Evolutionary conservation across 2,329 filamentous ascomycete genomes (phyloP).

Genomic region (Grosmannia serpens): DNA sequence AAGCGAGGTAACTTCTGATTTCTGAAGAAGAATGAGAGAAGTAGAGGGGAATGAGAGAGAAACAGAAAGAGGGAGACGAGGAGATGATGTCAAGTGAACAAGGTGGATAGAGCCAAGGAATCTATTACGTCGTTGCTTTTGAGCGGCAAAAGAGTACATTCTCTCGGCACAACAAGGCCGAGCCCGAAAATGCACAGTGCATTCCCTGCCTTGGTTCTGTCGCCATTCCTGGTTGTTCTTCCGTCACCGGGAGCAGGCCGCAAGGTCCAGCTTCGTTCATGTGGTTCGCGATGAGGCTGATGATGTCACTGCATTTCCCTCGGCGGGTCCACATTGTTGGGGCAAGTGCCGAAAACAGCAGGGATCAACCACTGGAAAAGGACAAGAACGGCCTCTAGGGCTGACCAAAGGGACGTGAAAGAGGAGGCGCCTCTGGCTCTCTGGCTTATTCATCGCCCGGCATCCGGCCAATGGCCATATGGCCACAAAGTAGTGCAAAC

Average conservation of each 20-base stretch:
- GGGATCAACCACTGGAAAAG: not conserved
- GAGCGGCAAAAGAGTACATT: not conserved
- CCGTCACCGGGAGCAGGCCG: not conserved
- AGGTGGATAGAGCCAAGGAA: not conserved
- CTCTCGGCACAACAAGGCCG: not conserved
- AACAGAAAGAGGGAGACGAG: not conserved
- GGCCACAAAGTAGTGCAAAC: too few relatives aligned
- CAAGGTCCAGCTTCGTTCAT: not conserved
- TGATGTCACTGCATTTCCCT: constrained; percentile 4
- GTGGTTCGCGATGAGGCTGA: not conserved
- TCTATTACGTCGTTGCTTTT: not conserved
- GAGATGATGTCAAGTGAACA: not conserved
- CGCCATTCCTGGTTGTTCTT: not conserved
- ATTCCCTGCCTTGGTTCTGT: not conserved
- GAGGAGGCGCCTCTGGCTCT: not conserved
- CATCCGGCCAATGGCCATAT: not conserved
- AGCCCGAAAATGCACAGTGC: not conserved
- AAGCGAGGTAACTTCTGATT: not conserved
- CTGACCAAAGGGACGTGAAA: too few relatives aligned
- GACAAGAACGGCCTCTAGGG: not conserved
- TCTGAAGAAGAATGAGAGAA: not conserved
- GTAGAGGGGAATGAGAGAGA: not conserved
- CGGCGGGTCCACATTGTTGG: not conserved
- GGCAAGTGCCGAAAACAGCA: not conserved
- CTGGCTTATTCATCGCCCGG: not conserved